Percentiles rank a stretch among this genome's conserved stretches.
phyloP scores from a whole-genome alignment of 805 yeast genomes.

The baker's yeast (Saccharomyces cerevisiae) region DNA sequence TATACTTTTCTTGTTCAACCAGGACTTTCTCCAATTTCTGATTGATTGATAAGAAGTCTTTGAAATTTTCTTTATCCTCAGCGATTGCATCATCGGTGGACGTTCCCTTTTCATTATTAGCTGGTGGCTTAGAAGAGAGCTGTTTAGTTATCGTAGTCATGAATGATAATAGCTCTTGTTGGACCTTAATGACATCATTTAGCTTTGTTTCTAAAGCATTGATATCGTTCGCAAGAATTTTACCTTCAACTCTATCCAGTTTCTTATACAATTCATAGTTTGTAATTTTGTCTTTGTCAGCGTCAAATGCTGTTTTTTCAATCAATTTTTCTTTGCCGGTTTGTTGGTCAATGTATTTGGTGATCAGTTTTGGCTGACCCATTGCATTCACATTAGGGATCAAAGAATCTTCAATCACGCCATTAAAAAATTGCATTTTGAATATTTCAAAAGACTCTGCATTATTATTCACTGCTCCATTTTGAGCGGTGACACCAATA shows the following conservation, averaged over 20 bases:
- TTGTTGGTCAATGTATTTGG: slow-evolving; percentile 33
- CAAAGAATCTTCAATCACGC: slow-evolving; percentile 45
- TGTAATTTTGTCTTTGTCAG: slow-evolving; percentile 15
- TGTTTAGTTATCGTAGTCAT: slow-evolving; percentile 13
- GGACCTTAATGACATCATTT: slow-evolving; percentile 17
- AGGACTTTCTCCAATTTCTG: slow-evolving; percentile 25
- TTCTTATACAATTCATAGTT: slow-evolving; percentile 25
- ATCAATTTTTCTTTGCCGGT: slow-evolving; percentile 29
- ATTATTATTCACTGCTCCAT: slow-evolving; percentile 27
- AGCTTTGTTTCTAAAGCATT: slow-evolving; percentile 18
- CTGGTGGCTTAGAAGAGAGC: neutral
- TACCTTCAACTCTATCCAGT: slow-evolving; percentile 28
- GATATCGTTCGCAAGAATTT: slow-evolving; percentile 30
- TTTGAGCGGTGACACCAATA: slow-evolving; percentile 48
- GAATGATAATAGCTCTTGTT: slow-evolving; percentile 18
- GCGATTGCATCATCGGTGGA: slow-evolving; percentile 1
- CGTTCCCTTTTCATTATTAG: slow-evolving; percentile 1
- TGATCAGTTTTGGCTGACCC: slow-evolving; percentile 38
- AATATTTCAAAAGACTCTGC: slow-evolving; percentile 61
- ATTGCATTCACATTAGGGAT: slow-evolving; percentile 48
- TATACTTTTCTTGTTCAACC: slow-evolving; percentile 26
- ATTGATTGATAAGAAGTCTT: slow-evolving; percentile 24
- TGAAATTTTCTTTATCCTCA: slow-evolving; percentile 11
- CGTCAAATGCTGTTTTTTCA: slow-evolving; percentile 22
- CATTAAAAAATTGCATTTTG: slow-evolving; percentile 47